These are phyloP conservation scores for Odontarrhena argentea DNA, from an alignment of 345 rosid species.

Conservation along the genomic window DNA sequence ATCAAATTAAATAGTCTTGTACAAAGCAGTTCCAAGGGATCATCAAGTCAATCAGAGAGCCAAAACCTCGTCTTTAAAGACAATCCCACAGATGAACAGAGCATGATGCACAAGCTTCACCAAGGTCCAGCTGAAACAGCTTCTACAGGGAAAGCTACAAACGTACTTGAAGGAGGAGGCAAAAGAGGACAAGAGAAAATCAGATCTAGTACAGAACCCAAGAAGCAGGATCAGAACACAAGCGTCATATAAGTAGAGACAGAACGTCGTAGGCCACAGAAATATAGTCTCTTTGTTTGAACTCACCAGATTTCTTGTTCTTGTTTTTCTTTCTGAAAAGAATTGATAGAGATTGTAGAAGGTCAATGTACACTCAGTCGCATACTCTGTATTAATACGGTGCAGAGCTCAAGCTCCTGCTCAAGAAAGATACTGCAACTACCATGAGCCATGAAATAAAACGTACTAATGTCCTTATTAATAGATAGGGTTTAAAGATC, in stretches of 20 bases:
- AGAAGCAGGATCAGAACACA: conserved; percentile 28
- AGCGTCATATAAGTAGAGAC: conserved; percentile 35
- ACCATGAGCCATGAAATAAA: too few relatives aligned
- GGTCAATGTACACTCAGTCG: conserved; percentile 23
- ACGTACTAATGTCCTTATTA: too few relatives aligned
- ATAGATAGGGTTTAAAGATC: too few relatives aligned
- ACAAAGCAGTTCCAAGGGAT: conserved; percentile 42
- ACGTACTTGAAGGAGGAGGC: conserved; percentile 28
- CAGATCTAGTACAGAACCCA: conserved; percentile 32
- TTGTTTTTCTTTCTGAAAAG: neutral
- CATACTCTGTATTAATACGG: conserved; percentile 27
- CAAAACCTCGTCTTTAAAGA: conserved; percentile 31
- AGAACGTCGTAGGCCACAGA: conserved; percentile 27
- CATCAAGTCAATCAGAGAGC: conserved; percentile 24
- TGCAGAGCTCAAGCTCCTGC: conserved; percentile 33
- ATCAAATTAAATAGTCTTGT: too few relatives aligned
- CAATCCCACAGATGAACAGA: conserved; percentile 2
- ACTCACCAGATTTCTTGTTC: conserved; percentile 28
- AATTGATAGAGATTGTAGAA: conserved; percentile 33
- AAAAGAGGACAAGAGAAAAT: conserved; percentile 23
- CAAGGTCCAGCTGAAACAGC: conserved; percentile 38
- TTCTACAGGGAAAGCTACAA: conserved; percentile 32
- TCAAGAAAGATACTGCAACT: too few relatives aligned
- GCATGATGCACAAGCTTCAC: conserved; percentile 35
- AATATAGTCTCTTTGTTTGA: conserved; percentile 18